A percentile compares a stretch with the other conserved stretches of the same genome.
Conservation (phyloP, 2,329 filamentous ascomycete species). For the Talaromyces rugulosus region DNA sequence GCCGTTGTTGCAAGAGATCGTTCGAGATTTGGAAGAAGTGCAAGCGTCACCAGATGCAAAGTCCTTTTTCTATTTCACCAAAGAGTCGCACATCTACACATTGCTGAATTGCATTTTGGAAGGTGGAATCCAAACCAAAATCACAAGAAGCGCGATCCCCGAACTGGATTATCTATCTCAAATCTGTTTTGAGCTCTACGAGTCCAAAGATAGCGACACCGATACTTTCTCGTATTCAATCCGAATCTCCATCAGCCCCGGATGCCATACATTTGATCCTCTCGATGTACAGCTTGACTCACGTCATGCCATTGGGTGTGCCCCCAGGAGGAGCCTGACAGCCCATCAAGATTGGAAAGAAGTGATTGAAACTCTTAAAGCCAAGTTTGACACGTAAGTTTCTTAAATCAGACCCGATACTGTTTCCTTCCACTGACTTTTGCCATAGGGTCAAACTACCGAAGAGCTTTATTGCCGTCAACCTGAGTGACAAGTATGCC, state of each 20-base stretch:
- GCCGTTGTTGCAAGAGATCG: constrained; percentile 91
- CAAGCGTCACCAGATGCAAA: constrained; percentile 92
- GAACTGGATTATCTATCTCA: constrained; percentile 97
- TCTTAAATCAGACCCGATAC: constrained; percentile 12
- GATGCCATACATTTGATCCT: constrained; percentile 94
- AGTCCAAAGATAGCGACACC: constrained; percentile 76
- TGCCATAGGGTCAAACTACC: constrained; percentile 45
- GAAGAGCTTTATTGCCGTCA: constrained; percentile 49
- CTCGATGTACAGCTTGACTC: constrained; percentile 94
- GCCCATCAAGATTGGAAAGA: constrained; percentile 93
- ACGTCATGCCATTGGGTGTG: constrained; percentile 92
- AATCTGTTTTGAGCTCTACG: constrained; percentile 97
- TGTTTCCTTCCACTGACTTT: constrained; percentile 4
- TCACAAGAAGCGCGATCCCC: constrained; percentile 88
- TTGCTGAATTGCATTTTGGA: constrained; percentile 96
- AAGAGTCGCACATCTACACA: constrained; percentile 98
- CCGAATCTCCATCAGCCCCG: constrained; percentile 90
- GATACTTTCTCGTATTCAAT: constrained; percentile 91
- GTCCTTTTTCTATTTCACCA: constrained; percentile 98
- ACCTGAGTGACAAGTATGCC: constrained; percentile 44
- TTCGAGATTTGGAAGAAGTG: constrained; percentile 93
- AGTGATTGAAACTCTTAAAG: constrained; percentile 90
- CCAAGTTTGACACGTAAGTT: constrained; percentile 88
- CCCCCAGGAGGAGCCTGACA: constrained; percentile 83
- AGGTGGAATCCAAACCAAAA: constrained; percentile 94